Percentiles rank a stretch among this genome's conserved stretches.
These are phyloP conservation scores for Tillandsia fasciculata DNA, from an alignment of 176 grass and related monocot species.

Conservation along the genomic window DNA sequence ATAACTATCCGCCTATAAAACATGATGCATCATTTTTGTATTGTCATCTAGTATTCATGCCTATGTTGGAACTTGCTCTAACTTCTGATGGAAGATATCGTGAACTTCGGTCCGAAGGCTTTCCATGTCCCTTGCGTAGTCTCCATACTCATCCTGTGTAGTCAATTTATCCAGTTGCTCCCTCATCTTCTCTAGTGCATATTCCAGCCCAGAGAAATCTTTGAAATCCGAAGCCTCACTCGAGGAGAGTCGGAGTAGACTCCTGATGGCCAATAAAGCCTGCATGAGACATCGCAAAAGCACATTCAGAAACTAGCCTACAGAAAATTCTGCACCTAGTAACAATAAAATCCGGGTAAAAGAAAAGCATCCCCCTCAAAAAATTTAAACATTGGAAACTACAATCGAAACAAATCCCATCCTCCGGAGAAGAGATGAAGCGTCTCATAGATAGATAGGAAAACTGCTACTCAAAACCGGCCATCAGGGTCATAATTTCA, in stretches of 20 bases:
- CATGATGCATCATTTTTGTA: too few species aligned
- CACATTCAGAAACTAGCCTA: not conserved
- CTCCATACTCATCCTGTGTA: conserved; percentile 47
- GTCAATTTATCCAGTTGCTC: conserved; percentile 51
- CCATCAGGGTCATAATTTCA: too few species aligned
- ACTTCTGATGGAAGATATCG: conserved; percentile 54
- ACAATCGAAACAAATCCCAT: too few species aligned
- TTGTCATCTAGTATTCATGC: too few species aligned
- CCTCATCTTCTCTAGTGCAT: conserved; percentile 36
- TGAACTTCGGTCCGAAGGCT: conserved; percentile 55
- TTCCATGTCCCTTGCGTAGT: conserved; percentile 62
- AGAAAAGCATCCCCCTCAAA: not conserved
- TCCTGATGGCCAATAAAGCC: conserved; percentile 64
- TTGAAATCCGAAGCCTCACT: conserved; percentile 33
- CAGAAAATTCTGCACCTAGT: not conserved
- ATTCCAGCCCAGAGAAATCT: conserved; percentile 38
- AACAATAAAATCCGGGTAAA: not conserved
- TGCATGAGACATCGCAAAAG: conserved; percentile 17
- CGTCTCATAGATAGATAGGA: too few species aligned
- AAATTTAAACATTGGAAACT: not conserved
- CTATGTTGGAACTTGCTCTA: conserved; percentile 26
- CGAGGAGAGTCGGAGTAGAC: conserved; percentile 48
- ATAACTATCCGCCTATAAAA: too few species aligned
- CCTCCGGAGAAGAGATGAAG: too few species aligned
- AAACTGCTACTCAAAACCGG: too few species aligned